Evolutionary conservation across 164 flowering plant species (phyloP).

Genomic region (Litsea cubeba): DNA sequence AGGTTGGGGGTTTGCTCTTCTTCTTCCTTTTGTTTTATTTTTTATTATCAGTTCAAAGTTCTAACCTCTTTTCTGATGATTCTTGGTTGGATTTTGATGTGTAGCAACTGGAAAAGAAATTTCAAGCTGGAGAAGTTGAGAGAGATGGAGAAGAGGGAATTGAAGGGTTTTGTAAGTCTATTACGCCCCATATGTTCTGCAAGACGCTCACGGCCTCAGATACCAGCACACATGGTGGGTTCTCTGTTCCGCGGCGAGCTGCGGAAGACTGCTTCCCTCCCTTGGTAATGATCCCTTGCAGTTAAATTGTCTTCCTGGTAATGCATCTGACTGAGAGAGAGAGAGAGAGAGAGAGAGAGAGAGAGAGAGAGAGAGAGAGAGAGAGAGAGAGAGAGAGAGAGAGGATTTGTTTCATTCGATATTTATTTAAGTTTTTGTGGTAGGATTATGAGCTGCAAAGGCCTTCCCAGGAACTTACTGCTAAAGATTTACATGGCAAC

Average conservation of each 20-base stretch:
- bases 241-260: slow-evolving; percentile 97
- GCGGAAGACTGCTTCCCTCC: slow-evolving; percentile 98
- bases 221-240: slow-evolving; percentile 98
- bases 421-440: slow-evolving; percentile 4
- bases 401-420: neutral
- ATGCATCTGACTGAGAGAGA: no score
- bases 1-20: slow-evolving; percentile 12
- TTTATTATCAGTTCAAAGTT: neutral
- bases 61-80: neutral
- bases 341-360: no score
- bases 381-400: no score
- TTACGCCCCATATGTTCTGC: slow-evolving; percentile 97
- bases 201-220: slow-evolving; percentile 97
- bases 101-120: slow-evolving; percentile 36
- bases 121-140: slow-evolving; percentile 33
- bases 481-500: slow-evolving; percentile 88
- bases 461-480: slow-evolving; percentile 90
- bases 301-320: neutral
- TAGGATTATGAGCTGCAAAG: slow-evolving; percentile 89
- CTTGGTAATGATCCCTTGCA: slow-evolving; percentile 38
- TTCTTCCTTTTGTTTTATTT: neutral
- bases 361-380: no score
- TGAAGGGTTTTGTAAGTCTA: slow-evolving; percentile 46
- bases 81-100: slow-evolving; percentile 31
- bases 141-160: slow-evolving; percentile 48